Base-by-base conservation (phyloP, 331 rosid species). In the Saraca asoca region DNA sequence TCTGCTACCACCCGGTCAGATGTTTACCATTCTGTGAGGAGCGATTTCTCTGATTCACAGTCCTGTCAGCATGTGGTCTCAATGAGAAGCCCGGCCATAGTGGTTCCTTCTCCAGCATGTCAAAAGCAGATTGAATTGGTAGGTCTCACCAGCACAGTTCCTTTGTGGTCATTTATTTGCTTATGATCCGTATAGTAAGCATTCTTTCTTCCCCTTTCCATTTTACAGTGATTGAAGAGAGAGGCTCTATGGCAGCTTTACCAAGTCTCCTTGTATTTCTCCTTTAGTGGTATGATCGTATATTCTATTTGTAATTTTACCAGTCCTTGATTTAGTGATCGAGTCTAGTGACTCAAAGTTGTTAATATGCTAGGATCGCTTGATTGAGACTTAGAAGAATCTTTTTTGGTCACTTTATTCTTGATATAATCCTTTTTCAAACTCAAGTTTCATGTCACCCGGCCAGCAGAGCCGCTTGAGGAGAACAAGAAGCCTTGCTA, bases 51-150 rank as follows among this genome's bases (percentile, higher is more conserved):
- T 19, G 99, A 86, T 69, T 68, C 70, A 12, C 82, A 76, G 11
- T 46, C 83, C 69, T 81, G 74, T 74, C 91, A 87, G 68, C 87
- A 75, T 61, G 80, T 69, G 72, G 79, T 82, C 46, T 81, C 94
- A 16, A 78, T 72, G 58, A 84, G 83, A 71, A 82, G 87, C 70
- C 85, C 87, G 2, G 85, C 95, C 50, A 78, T 76, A 71, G 84
- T 76, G 17, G 85, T 71, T 54, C 85, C 90, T 41, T 85, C 90
- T 38, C 83, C 85, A 3, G 42, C 79, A 14, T 74, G 71, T 75
- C 67, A 43, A 49, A 78, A 72, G 56, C 80, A 78, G 51, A 67
- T 71, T 59, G 79, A 79, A 75, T 69, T 62, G 83, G 87, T 77
- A 60, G 70, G 81, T 72, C 43, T 60, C 16, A 37, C 57, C 17